Evolutionary conservation across 2,329 filamentous ascomycete genomes (phyloP).

Genomic region (Corniculantispora saksenae): DNA sequence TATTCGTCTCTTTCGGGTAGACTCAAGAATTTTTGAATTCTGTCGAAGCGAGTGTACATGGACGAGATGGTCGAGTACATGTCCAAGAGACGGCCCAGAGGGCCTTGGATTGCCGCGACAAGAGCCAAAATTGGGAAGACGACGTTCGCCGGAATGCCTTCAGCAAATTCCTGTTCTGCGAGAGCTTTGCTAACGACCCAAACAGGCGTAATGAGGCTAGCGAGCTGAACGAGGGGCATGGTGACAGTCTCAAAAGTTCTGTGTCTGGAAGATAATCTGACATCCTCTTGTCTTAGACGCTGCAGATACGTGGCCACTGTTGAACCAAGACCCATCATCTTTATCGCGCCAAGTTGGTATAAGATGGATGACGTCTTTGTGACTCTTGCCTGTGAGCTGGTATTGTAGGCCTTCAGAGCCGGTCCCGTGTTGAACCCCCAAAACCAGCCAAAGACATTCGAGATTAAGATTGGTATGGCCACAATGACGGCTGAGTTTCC

Average conservation of each 20-base stretch:
- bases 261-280: not conserved
- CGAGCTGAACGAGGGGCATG: not conserved
- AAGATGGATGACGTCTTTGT: slow-evolving; percentile 4
- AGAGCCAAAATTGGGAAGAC: slow-evolving; percentile 9
- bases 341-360: slow-evolving; percentile 9
- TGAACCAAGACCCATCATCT: slow-evolving; percentile 13
- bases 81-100: slow-evolving; percentile 13
- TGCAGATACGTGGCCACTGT: not conserved
- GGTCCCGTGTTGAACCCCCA: not conserved
- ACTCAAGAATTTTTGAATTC: not conserved
- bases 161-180: not conserved
- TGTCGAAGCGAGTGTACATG: not conserved
- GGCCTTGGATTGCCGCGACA: slow-evolving; percentile 9
- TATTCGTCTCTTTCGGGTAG: slow-evolving; percentile 14
- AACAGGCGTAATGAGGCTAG: slow-evolving; percentile 13
- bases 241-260: slow-evolving; percentile 1
- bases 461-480: not conserved
- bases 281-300: not conserved
- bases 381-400: not conserved
- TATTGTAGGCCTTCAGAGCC: not conserved
- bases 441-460: slow-evolving; percentile 12
- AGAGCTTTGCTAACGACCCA: slow-evolving; percentile 1
- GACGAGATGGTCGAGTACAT: slow-evolving; percentile 6
- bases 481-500: slow-evolving; percentile 3
- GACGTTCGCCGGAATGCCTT: not conserved